Evolutionary conservation across 108 stramenopile species (phyloP), one percentile per base, ranked within the genome.

Genomic region (Pseudonitzschia multiseries): DNA sequence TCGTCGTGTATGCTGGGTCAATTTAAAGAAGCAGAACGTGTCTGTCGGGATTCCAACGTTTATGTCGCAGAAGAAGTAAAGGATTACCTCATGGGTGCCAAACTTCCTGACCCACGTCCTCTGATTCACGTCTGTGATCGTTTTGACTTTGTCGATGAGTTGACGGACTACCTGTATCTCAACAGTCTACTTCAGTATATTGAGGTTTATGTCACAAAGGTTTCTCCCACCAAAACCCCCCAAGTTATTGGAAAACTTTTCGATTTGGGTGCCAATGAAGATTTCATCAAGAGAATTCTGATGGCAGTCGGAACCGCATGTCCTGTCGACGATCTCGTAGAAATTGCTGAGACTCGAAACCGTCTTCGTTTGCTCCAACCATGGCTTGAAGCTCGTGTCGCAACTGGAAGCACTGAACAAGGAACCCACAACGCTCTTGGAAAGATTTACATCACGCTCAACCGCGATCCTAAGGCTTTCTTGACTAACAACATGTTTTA

Each of bases 101-200:
- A 99, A 84, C 96, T 99, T 73, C 95, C 96, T 27, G 98, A 99
- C 83, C 99, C 99, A 40, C 93, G 98, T 29, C 98, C 98, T 32
- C 85, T 99, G 15, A 99, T 99, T 76, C 98, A 99, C 73, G 99
- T 99, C n/a, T 99, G 99, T 76, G 99, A 99, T 75, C 96, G 98
- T 48, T 89, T 86, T 78, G 98, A 96, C 73, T 99, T 97, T 79
- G 90, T 99, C 43, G 98, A 98, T 59, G 99, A 99, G 85, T 87
- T 99, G 67, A 98, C 99, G 18, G 94, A 96, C 50, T 99, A 99
- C 89, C 81, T 99, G 36, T 98, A 99, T 91, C 79, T 93, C 72
- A 98, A 99, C 93, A 96, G 94, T 81, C 93, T 99, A 29, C 80
- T 96, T 64, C 98, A 98, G 82, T 99, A 99, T 87, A 95, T 99